A percentile compares a stretch with the other conserved stretches of the same genome.
phyloP scores from a whole-genome alignment of 1,139 yeast genomes.

The Pichia sp. region DNA sequence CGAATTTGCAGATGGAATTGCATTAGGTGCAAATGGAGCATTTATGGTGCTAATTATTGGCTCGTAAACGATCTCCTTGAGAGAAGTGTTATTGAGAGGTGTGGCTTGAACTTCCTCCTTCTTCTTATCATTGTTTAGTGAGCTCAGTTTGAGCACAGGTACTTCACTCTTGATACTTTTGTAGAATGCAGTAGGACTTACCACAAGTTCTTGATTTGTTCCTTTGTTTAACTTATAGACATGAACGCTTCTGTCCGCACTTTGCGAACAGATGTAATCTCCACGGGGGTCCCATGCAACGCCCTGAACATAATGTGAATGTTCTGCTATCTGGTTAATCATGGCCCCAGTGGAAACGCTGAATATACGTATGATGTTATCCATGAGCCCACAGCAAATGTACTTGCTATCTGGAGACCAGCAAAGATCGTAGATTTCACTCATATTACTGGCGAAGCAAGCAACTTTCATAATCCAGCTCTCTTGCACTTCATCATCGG shows the following conservation, averaged over 20 bases:
- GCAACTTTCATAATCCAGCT: conserved; percentile 59
- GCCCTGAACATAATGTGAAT: conserved; percentile 89
- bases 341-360: conserved; percentile 51
- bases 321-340: conserved; percentile 61
- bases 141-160: conserved; percentile 21
- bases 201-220: conserved; percentile 23
- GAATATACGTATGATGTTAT: conserved; percentile 69
- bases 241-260: conserved; percentile 80
- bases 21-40: no score
- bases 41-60: conserved; percentile 1
- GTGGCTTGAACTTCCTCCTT: background rate
- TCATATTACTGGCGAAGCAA: conserved; percentile 46
- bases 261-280: conserved; percentile 74
- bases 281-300: conserved; percentile 90
- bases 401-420: conserved; percentile 85
- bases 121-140: conserved; percentile 2
- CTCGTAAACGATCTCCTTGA: conserved; percentile 1
- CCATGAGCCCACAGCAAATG: conserved; percentile 89
- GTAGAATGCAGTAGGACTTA: conserved; percentile 35
- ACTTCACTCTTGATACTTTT: conserved; percentile 41
- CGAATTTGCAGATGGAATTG: background rate
- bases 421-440: conserved; percentile 82
- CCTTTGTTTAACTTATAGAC: conserved; percentile 39
- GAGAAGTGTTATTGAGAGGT: background rate
- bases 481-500: conserved; percentile 56